Conservation (phyloP, 768 basidiomycete species). For the Kwoniella shandongensis region DNA sequence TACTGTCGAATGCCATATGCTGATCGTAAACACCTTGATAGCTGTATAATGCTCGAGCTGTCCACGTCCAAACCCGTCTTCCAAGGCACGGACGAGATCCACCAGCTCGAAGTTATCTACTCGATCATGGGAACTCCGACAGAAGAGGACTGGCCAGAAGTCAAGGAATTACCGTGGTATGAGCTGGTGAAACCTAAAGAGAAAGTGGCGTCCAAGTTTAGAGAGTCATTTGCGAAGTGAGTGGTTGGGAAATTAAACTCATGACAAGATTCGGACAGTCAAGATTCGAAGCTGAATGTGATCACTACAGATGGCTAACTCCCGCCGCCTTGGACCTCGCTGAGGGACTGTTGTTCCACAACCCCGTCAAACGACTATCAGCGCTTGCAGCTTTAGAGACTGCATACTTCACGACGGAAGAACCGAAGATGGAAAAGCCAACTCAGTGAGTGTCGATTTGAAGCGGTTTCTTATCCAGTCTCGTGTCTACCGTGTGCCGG, state of each 20-base stretch:
- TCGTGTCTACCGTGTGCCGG: not conserved
- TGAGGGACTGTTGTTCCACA: conserved; percentile 73
- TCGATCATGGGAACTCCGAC: conserved; percentile 84
- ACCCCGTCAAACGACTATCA: conserved; percentile 73
- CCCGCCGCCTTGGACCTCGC: conserved; percentile 84
- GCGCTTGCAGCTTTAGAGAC: conserved; percentile 77
- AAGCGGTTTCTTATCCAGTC: too few species aligned
- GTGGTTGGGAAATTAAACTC: conserved; percentile 23
- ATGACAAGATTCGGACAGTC: too few species aligned
- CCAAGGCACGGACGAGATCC: conserved; percentile 96
- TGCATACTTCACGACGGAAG: conserved; percentile 80
- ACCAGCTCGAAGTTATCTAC: conserved; percentile 92
- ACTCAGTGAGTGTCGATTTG: conserved; percentile 70
- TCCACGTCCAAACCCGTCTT: conserved; percentile 96
- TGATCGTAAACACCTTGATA: conserved; percentile 48
- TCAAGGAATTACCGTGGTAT: conserved; percentile 90
- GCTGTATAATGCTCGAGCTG: conserved; percentile 97
- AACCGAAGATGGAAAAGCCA: conserved; percentile 71
- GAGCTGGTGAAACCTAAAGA: conserved; percentile 94
- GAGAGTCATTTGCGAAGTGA: conserved; percentile 81
- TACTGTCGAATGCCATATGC: too few species aligned
- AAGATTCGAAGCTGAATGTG: too few species aligned
- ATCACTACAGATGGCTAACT: conserved; percentile 79
- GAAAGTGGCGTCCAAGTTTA: conserved; percentile 69
- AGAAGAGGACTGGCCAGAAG: conserved; percentile 74